Base-by-base conservation (phyloP, 164 flowering plant species). In the Stephania cephalantha region DNA sequence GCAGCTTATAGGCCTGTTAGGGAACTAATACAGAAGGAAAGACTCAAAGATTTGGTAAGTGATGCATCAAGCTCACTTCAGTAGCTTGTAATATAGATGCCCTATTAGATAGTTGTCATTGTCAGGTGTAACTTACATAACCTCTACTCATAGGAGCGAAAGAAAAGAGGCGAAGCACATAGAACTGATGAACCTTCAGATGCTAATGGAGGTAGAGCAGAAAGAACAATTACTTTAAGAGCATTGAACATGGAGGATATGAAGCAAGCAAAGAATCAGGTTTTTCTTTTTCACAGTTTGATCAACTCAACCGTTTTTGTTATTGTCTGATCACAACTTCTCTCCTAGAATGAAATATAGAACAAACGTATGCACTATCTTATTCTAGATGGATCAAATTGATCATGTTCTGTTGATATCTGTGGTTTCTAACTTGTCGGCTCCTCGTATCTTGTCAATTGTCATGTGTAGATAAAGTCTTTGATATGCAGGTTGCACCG, bases 1-100 rank as follows among this genome's bases (percentile, higher is more conserved):
- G 99, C 99, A 30, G 98, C 99, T 53, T 96, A 96, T 84, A 85
- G 97, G 45, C 98, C 98, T 48, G 97, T 95, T 67, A 86, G 98
- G 78, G 99, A 93, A 84, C 82, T 95, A n/a, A 82, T 95, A 75
- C 90, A 93, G 79, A 86, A 88, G 81, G 98, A 96, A 83, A 88
- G 88, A 75, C 58, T 70, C 78, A 96, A 94, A 79, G 94, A 90
- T 76, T 69, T 78, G 90, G 99, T 95, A 84, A 75, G 17, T 63
- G 68, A n/a, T 15, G 13, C 8, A 22, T 29, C 71, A 48, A 63
- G 61, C 35, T 79, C 12, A 46, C 48, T 31, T 11, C 17, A 55
- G 17, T 64, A 64, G 1, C 25, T 64, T 64, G 9, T 20, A 20
- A 20, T 8, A 64, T 64, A 20, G 68, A 22, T 64, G 68, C 18